Evolutionary conservation across 805 yeast species (phyloP), one percentile per base, ranked within the genome.

Genomic region (Lachancea dasiensis): DNA sequence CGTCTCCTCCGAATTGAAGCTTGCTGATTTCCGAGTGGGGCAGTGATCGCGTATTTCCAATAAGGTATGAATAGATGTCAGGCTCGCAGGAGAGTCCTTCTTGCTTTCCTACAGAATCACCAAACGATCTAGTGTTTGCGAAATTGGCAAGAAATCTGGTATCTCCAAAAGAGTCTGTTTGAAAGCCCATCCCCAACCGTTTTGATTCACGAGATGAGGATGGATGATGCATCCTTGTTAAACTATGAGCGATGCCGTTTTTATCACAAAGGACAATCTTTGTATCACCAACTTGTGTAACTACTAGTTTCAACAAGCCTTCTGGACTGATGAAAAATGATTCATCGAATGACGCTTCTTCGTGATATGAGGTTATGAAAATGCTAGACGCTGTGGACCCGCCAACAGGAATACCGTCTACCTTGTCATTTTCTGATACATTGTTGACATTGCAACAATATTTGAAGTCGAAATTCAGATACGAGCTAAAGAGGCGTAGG

Each of bases 221-320:
- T 2, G 97, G 95, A 60, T 90, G 96, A 60, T 92, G 98, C 24
- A 79, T 74, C 25, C 74, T 69, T 1, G 95, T 85, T 36, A 92
- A 64, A 14, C 85, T 69, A 48, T 81, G 89, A 1, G 95, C 95
- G 27, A 73, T 64, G 2, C 97, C 97, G 39, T 70, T 60, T 40
- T 71, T 72, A 60, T 89, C 97, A 46, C 92, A 83, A n/a, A 92
- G 51, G 2, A 92, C 71, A 5, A 94, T 86, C 45, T 84, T 74
- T 3, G 97, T 83, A 56, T 92, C 98, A 5, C 98, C 98, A 10
- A 90, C 79, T 54, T 92, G 98, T 1, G 94, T 89, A 14, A 89
- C 75, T 1, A 84, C 71, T 16, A 92, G 60, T 50, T 78, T 77
- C 16, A 86, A 69, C 9, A 81, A 64, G 3, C 83, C 79, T 6